Evolutionary conservation across 148 eudicot genomes (phyloP), one percentile per base, ranked within the genome.

Genomic region (Selenicereus undatus): DNA sequence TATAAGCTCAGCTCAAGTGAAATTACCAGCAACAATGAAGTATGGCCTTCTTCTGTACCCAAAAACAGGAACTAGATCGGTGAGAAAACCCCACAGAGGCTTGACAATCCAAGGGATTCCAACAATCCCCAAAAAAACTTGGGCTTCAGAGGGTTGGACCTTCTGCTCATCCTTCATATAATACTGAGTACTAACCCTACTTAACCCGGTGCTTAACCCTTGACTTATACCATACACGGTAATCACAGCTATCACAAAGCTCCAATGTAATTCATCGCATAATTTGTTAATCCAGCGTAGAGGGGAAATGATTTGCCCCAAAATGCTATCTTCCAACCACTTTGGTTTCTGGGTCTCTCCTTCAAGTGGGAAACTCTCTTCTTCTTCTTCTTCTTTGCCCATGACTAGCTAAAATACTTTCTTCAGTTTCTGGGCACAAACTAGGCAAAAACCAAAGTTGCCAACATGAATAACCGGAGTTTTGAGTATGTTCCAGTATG

Each of bases 161-260:
- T 91, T 95, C 77, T 89, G 98, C 82, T 89, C 97, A 91, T 95
- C 98, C 82, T 95, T 95, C 93, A 91, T 87, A 80, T 91, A 94
- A 82, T 89, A 80, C 62, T 84, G 77, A 4, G 74, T 84, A 22
- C 80, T 72, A 62, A 66, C 86, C 75, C 83, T 51, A 65, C 80
- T 80, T 48, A 80, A 48, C 12, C 77, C 80, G 80, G 62, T 80
- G 72, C 83, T 80, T 80, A 80, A 76, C 71, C 85, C 85, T 58
- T 83, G 85, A 83, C 82, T 83, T 3, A 79, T 79, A 13, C 85
- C 85, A 75, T 79, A 79, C 13, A 83, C 80, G 36, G 26, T n/a
- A 26, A 83, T 79, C 64, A 83, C 85, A 35, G 80, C 82, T 62
- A 79, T 70, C 76, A 83, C 85, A 83, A 79, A 83, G 45, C 79